Evolutionary conservation across 768 basidiomycete species (phyloP), one percentile per base, ranked within the genome.

Genomic region (Gloeostereum incarnatum): DNA sequence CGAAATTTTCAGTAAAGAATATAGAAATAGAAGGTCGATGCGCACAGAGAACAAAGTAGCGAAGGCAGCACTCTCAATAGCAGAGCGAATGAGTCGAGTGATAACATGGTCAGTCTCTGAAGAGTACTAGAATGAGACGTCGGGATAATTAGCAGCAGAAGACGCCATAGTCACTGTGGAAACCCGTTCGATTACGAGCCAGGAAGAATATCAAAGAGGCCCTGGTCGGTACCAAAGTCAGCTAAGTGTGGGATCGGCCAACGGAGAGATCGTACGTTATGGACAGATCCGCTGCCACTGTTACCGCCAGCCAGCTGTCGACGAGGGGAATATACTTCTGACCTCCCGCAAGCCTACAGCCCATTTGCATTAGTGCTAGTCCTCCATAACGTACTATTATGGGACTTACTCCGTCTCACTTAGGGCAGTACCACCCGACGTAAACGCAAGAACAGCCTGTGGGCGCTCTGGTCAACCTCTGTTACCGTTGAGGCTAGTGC

Each of bases 21-120:
- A 14, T 29, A 29, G 26, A 8, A 8, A 14, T 29, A 8, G 14
- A 29, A 29, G 26, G 8, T 29, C 26, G 9, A 29, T 29, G 26
- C 29, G 24, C 11, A 42, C 41, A 9, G 42, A 18, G 20, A 43
- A 43, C 22, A 43, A 38, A 4, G 37, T 43, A 4, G 42, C 42
- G 7, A 39, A 26, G 2, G 42, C 42, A 2, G 42, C 42, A 35
- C 37, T 43, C 31, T 43, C 42, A n/a, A 43, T 25, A 2, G 31
- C 24, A 14, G 37, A 27, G n/a, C 24, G 37, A 22, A 33, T 35
- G 16, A 43, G 37, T 10, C 33, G 42, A 11, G 6, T 43, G 16
- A 43, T 27, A 1, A 39, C 29, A 21, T 6, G 21, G 16, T 43
- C 31, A 5, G 37, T 39, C 37, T 38, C 41, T 37, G 25, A 21